A percentile compares a stretch with the other conserved stretches of the same genome.
phyloP scores from a whole-genome alignment of 768 basidiomycete genomes.

The Fibroporia radiculosa region DNA sequence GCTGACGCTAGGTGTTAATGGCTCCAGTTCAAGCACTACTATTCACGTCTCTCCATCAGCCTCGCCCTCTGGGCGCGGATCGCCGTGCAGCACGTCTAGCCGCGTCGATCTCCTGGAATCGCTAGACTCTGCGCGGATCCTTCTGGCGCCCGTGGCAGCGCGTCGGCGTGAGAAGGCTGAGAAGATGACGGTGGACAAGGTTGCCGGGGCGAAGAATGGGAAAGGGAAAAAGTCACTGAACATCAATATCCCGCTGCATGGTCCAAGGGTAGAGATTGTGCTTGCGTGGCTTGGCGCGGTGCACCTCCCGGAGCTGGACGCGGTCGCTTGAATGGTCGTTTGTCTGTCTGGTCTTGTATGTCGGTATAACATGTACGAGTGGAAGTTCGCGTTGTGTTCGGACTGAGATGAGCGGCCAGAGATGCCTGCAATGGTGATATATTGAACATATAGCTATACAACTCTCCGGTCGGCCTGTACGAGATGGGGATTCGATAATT shows the following conservation, averaged over 20 bases:
- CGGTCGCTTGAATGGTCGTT: conserved; percentile 18
- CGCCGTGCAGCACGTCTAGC: conserved; percentile 13
- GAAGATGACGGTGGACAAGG: conserved; percentile 43
- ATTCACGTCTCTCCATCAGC: conserved; percentile 14
- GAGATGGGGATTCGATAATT: too few species aligned
- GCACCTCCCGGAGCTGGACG: conserved; percentile 67
- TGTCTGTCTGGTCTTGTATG: too few species aligned
- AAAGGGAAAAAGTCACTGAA: conserved; percentile 45
- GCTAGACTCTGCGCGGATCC: conserved; percentile 62
- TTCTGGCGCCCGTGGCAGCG: conserved; percentile 63
- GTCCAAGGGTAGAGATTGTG: conserved; percentile 78
- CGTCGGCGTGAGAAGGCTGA: conserved; percentile 55
- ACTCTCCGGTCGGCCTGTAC: too few species aligned
- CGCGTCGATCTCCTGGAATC: conserved; percentile 40
- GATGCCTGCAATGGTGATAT: too few species aligned
- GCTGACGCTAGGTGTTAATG: conserved; percentile 17
- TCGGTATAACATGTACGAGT: too few species aligned
- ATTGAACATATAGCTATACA: too few species aligned
- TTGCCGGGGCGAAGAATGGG: conserved; percentile 24
- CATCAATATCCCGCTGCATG: conserved; percentile 79
- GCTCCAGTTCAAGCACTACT: conserved; percentile 22
- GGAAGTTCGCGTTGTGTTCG: too few species aligned
- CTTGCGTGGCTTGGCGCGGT: conserved; percentile 83
- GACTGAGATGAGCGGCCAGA: too few species aligned
- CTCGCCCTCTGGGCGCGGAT: conserved; percentile 13